Evolutionary conservation across 768 basidiomycete genomes (phyloP).

Genomic region (Mycena albidolilacea): DNA sequence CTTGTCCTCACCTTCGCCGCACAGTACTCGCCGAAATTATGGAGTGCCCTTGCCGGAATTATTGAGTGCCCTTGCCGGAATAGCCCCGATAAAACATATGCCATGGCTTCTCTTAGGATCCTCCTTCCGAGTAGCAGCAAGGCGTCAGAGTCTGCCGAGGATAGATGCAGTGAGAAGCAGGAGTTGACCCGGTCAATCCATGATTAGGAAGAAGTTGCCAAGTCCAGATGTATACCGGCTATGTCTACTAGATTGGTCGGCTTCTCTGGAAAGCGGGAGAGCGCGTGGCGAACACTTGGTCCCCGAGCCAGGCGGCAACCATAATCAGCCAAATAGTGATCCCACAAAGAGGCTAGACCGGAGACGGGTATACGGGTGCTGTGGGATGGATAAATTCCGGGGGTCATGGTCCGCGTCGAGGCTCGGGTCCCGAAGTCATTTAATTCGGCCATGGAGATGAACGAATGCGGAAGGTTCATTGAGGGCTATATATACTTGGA

Average conservation of each 20-base stretch:
- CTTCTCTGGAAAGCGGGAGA: constrained; percentile 8
- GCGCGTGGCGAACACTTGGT: neutral
- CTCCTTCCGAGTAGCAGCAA: no score
- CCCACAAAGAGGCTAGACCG: neutral
- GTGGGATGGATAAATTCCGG: neutral
- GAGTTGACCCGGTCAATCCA: neutral
- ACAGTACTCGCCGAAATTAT: no score
- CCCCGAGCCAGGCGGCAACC: neutral
- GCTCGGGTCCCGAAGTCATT: neutral
- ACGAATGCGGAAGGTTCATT: neutral
- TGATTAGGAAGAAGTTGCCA: neutral
- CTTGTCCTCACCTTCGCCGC: no score
- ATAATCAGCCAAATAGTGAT: constrained; percentile 1
- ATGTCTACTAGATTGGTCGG: neutral
- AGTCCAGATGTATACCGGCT: neutral
- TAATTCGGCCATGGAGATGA: neutral
- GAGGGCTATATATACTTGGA: neutral
- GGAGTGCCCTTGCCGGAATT: no score
- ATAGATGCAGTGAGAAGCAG: no score
- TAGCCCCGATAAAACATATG: no score
- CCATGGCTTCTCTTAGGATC: no score
- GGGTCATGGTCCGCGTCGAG: constrained; percentile 5
- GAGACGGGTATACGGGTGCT: neutral
- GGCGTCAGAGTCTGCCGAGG: no score
- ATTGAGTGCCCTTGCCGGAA: no score